phyloP scores from a whole-genome alignment of 495 filamentous ascomycete genomes.

The Haplographium delicatum region DNA sequence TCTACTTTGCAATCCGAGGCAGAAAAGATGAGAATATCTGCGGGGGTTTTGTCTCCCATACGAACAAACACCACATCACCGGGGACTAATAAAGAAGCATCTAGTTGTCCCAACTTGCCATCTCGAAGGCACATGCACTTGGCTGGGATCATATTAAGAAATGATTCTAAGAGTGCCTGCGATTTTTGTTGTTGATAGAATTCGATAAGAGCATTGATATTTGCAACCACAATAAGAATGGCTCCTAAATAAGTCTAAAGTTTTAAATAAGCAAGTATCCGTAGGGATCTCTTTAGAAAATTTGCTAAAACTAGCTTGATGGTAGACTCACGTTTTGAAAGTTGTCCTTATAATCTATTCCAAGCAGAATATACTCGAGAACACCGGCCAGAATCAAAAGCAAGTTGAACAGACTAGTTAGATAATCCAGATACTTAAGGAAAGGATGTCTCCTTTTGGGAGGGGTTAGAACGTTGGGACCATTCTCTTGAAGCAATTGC shows the following conservation, averaged over 20 bases:
- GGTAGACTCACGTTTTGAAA: slow-evolving; percentile 27
- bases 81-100: slow-evolving; percentile 20
- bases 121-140: slow-evolving; percentile 31
- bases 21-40: slow-evolving; percentile 18
- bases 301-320: neutral
- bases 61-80: slow-evolving; percentile 17
- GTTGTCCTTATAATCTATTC: slow-evolving; percentile 29
- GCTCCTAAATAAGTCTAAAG: slow-evolving; percentile 30
- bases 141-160: slow-evolving; percentile 30
- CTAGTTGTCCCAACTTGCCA: slow-evolving; percentile 22
- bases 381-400: slow-evolving; percentile 28
- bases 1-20: slow-evolving; percentile 20
- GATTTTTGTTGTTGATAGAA: slow-evolving; percentile 32
- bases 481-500: slow-evolving; percentile 21
- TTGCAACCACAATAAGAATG: slow-evolving; percentile 28
- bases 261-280: slow-evolving; percentile 3
- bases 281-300: neutral
- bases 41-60: slow-evolving; percentile 20
- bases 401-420: slow-evolving; percentile 29
- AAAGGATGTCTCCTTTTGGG: slow-evolving; percentile 27
- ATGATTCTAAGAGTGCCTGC: slow-evolving; percentile 28
- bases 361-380: slow-evolving; percentile 30
- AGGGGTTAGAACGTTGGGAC: slow-evolving; percentile 27
- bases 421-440: slow-evolving; percentile 26
- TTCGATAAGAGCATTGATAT: slow-evolving; percentile 32